These are phyloP conservation scores for Eutrema salsugineum DNA, from an alignment of 441 rosid genomes.

Conservation along the genomic window DNA sequence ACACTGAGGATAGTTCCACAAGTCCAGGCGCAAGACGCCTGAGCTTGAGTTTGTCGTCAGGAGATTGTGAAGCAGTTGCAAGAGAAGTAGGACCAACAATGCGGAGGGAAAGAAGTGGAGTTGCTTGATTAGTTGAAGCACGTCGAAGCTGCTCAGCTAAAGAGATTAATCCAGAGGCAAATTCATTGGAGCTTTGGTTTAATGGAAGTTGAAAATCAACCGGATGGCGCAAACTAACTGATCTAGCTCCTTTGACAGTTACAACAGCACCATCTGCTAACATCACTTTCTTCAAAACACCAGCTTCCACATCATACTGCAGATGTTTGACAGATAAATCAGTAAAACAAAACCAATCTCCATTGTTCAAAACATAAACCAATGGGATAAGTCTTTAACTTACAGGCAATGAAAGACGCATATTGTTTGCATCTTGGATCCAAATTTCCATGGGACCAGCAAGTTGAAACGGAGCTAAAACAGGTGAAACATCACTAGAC, in stretches of 20 bases:
- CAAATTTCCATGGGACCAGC: conserved; percentile 97
- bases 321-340: background rate
- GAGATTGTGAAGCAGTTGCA: conserved; percentile 45
- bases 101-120: conserved; percentile 73
- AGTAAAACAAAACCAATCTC: background rate
- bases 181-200: conserved; percentile 50
- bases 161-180: conserved; percentile 81
- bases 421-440: conserved; percentile 86
- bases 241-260: conserved; percentile 89
- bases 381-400: background rate
- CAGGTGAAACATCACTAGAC: conserved; percentile 44
- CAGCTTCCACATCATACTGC: conserved; percentile 98
- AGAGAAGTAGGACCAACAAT: conserved; percentile 87
- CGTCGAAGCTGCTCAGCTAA: conserved; percentile 78
- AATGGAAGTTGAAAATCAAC: conserved; percentile 78
- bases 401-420: conserved; percentile 84
- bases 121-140: conserved; percentile 44
- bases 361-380: background rate
- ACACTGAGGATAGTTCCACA: conserved; percentile 62
- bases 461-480: conserved; percentile 85
- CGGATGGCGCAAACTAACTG: conserved; percentile 83
- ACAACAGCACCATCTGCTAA: conserved; percentile 89
- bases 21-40: conserved; percentile 94
- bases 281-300: conserved; percentile 80
- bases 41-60: conserved; percentile 65